These are phyloP conservation scores for Trichophyton benhamiae DNA, from an alignment of 2,329 filamentous ascomycete species.

Conservation along the genomic window DNA sequence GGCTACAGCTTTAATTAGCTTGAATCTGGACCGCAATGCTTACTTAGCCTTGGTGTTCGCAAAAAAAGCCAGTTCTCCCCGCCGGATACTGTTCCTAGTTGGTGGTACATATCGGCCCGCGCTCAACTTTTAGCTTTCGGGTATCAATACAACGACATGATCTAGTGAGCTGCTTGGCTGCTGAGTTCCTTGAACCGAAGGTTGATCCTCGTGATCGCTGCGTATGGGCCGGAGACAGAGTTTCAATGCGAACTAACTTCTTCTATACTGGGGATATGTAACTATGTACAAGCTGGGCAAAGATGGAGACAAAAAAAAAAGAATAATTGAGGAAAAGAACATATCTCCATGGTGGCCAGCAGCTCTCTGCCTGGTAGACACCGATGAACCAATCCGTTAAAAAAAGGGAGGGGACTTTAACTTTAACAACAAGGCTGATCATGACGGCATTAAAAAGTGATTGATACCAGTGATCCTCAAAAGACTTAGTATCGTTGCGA, in stretches of 20 bases:
- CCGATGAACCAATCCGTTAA: background rate
- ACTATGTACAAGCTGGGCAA: background rate
- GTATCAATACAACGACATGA: background rate
- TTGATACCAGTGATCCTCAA: background rate
- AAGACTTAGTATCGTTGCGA: background rate
- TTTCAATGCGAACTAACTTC: background rate
- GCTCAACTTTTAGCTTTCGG: background rate
- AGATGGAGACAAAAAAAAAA: background rate
- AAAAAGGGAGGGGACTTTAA: background rate
- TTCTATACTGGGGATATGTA: background rate
- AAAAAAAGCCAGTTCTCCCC: background rate
- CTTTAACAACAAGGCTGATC: background rate
- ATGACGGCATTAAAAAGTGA: background rate
- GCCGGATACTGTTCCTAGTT: background rate
- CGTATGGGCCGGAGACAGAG: background rate
- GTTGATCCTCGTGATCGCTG: background rate
- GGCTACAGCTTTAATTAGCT: constrained; percentile 4
- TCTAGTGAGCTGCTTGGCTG: background rate
- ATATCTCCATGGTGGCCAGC: background rate
- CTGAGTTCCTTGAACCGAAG: background rate
- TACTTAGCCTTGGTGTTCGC: background rate
- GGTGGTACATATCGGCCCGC: constrained; percentile 1
- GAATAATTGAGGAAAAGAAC: background rate
- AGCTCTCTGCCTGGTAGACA: background rate
- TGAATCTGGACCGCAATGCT: constrained; percentile 4